Evolutionary conservation across 192 early-diverging fungal genomes (phyloP), one percentile per base, ranked within the genome.

Genomic region (Coemansia reversa): DNA sequence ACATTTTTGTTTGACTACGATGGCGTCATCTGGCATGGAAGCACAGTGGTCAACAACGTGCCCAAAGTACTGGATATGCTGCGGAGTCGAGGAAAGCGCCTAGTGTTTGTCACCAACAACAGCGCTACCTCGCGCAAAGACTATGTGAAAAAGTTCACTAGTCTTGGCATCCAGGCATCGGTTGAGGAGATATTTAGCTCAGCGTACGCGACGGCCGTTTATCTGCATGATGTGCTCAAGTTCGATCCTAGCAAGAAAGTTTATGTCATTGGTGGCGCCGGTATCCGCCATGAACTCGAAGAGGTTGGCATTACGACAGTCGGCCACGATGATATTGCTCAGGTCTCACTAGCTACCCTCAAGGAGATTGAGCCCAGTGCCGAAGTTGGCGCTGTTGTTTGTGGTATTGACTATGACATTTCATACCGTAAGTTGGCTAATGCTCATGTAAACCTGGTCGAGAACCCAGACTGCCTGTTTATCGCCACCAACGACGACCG

Each of bases 81-180:
- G 30, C 86, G 91, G 55, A 62, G 24, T 66, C 87, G 72, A 82
- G 92, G 90, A 30, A 99, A 99, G 80, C 86, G 86, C 27, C 65
- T 98, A n/a, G 82, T 97, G 45, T 99, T 97, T 78, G 95, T 99
- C 19, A 94, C 97, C 32, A 99, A 99, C 86, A 99, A 99, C 84
- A 92, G 90, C 74, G 89, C 92, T 42, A 94, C 91, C 53, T 95
- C 94, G 19, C 88, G 97, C 28, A 67, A 69, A 9, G 77, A 84
- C 56, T 96, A 96, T 65, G 67, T 90, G 22, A 79, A 86, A 35
- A 97, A 97, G 84, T 96, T 99, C 70, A 66, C 81, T 51, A 83
- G 75, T 50, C 74, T 97, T 6, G 90, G 91, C 27, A 92, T 99
- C 45, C 74, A 90, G 69, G 92, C 94, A 5, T 65, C 75, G 2